Base-by-base conservation (phyloP, 345 rosid genomes). In the Zanthoxylum bungeanum region DNA sequence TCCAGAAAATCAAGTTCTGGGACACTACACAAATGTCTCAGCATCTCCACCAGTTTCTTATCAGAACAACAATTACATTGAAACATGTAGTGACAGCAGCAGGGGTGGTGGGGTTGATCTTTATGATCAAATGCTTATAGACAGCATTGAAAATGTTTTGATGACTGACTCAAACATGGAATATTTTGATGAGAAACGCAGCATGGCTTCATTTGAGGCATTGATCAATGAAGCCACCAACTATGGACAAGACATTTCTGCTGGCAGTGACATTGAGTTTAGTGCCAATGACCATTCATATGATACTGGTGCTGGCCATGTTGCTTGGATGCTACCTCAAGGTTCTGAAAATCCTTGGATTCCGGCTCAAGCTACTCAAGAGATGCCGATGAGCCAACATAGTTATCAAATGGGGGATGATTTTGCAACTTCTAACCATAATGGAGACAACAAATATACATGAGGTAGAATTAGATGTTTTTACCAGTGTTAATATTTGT, bases 1-100 rank as follows among this genome's bases (percentile, higher is more conserved):
- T 51, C 27, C 36, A 8, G 36, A 21, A 7, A 21, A 40, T 65
- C 67, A 60, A 60, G 47, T 68, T 62, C 73, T 10, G 30, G 74
- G 66, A 56, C 22, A 27, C 0, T 1, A 24, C 7, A 14, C 60
- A 24, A 1, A 4, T 10, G 21, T 46, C 21, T 62, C 73, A 6
- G 28, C 57, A 30, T 9, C 22, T 25, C 77, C 53, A 39, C 11
- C 65, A 30, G 25, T 37, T 52, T 17, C 51, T 17, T 42, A 21
- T 60, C 77, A 55, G 39, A 28, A n/a, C 72, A 42, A 57, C 51
- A 8, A 64, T 17, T 64, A 27, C n/a, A 28, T 16, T 8, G 53
- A 44, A 64, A n/a, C 25, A 44, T 53, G n/a, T n/a, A n/a, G n/a
- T n/a, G n/a, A n/a, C n/a, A n/a, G n/a, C n/a, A n/a, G 53, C 11